These are phyloP conservation scores for Lentinula sp. DNA, from an alignment of 768 basidiomycete species.

Conservation along the genomic window DNA sequence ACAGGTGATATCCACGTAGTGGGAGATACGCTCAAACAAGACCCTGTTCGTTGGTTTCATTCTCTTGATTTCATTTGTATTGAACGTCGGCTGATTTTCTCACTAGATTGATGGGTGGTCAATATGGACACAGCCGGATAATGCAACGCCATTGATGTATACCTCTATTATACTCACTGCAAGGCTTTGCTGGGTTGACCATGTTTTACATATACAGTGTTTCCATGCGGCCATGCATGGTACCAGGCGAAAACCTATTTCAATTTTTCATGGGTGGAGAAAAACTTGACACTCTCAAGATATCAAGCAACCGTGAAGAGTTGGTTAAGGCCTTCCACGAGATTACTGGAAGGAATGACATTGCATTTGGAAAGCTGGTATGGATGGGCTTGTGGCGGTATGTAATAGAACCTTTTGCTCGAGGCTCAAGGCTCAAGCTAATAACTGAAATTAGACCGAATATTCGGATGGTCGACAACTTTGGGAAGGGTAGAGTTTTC, in stretches of 20 bases:
- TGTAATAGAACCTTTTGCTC: neutral
- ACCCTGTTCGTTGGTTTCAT: neutral
- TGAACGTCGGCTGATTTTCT: slow-evolving; percentile 5
- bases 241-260: slow-evolving; percentile 2
- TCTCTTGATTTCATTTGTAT: neutral
- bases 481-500: slow-evolving; percentile 37
- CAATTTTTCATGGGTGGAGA: neutral
- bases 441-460: slow-evolving; percentile 29
- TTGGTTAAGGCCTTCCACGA: slow-evolving; percentile 23
- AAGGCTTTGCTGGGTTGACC: neutral
- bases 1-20: slow-evolving; percentile 28
- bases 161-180: neutral
- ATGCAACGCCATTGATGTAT: neutral
- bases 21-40: slow-evolving; percentile 13
- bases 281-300: slow-evolving; percentile 5
- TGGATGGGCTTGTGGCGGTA: slow-evolving; percentile 22
- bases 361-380: slow-evolving; percentile 22
- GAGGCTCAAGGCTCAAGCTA: neutral
- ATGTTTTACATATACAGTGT: slow-evolving; percentile 2
- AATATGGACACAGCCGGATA: slow-evolving; percentile 14
- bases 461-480: slow-evolving; percentile 39
- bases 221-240: slow-evolving; percentile 2
- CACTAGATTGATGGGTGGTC: slow-evolving; percentile 7
- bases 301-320: slow-evolving; percentile 13
- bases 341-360: slow-evolving; percentile 18